A percentile compares a stretch with the other conserved stretches of the same genome.
phyloP scores from a whole-genome alignment of 2,329 filamentous ascomycete genomes.

The Nemania serpens region DNA sequence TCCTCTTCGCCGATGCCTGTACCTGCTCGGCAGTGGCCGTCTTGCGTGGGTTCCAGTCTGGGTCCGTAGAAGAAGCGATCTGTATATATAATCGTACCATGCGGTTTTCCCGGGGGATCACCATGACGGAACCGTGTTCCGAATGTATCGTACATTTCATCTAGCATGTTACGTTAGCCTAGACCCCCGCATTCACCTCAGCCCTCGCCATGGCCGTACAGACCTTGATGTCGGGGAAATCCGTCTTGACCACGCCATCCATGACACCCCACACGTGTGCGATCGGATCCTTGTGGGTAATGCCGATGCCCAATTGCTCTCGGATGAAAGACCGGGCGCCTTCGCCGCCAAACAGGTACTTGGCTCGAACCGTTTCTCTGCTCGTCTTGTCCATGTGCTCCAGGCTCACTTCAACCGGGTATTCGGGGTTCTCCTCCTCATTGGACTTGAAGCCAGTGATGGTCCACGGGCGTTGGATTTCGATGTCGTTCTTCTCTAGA shows the following conservation, averaged over 20 bases:
- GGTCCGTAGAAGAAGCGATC: conserved; percentile 63
- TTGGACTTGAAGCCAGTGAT: conserved; percentile 66
- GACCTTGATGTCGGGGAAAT: conserved; percentile 79
- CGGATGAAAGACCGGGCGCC: conserved; percentile 71
- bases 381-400: conserved; percentile 75
- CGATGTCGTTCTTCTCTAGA: conserved; percentile 63
- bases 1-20: conserved; percentile 66
- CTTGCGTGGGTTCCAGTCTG: conserved; percentile 65
- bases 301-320: conserved; percentile 68
- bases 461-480: conserved; percentile 68
- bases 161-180: conserved; percentile 54
- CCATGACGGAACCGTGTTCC: conserved; percentile 74
- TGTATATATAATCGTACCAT: conserved; percentile 72
- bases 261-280: conserved; percentile 78
- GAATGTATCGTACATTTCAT: conserved; percentile 81
- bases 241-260: conserved; percentile 72
- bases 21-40: conserved; percentile 68
- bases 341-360: conserved; percentile 74
- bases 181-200: neutral
- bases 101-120: conserved; percentile 70
- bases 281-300: conserved; percentile 73
- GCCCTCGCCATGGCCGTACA: conserved; percentile 12
- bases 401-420: conserved; percentile 80
- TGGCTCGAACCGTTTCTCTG: conserved; percentile 69
- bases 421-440: conserved; percentile 60